phyloP scores from a whole-genome alignment of 2,329 filamentous ascomycete species.

The Fusarium tupiense region DNA sequence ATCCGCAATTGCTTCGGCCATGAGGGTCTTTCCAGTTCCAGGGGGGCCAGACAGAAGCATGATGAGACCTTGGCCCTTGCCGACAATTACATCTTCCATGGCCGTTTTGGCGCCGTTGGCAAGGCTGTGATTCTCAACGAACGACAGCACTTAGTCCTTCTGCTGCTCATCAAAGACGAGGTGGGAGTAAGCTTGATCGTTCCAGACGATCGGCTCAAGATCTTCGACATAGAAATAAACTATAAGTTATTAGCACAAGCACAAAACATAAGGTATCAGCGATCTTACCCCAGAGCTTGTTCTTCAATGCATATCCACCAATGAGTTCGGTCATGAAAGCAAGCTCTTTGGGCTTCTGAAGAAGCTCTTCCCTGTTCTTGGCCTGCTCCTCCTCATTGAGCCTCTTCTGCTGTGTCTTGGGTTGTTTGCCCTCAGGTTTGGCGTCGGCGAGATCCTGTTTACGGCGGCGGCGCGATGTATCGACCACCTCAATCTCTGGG shows the following conservation, averaged over 20 bases:
- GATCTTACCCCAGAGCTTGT: constrained; percentile 56
- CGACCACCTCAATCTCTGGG: constrained; percentile 40
- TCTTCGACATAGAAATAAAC: constrained; percentile 54
- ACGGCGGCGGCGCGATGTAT: constrained; percentile 1
- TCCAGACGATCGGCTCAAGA: constrained; percentile 55
- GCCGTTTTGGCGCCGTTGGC: constrained; percentile 25
- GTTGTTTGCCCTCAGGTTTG: background rate
- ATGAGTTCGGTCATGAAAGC: constrained; percentile 54
- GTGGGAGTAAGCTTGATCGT: constrained; percentile 56
- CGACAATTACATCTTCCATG: constrained; percentile 54
- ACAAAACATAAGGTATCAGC: background rate
- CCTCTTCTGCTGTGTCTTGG: constrained; percentile 35
- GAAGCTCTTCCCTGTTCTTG: constrained; percentile 53
- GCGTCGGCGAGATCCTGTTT: constrained; percentile 12
- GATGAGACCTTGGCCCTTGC: constrained; percentile 57
- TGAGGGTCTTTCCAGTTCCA: constrained; percentile 59
- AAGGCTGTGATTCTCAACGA: constrained; percentile 55
- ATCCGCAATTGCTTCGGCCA: constrained; percentile 56
- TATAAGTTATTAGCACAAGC: constrained; percentile 16
- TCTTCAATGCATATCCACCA: constrained; percentile 57
- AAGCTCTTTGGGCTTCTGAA: constrained; percentile 50
- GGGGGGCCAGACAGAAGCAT: constrained; percentile 57
- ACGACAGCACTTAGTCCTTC: constrained; percentile 58
- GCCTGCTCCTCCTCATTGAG: constrained; percentile 48
- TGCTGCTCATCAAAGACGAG: constrained; percentile 59